A percentile compares a stretch with the other conserved stretches of the same genome.
These are phyloP conservation scores for Alternaria solani DNA, from an alignment of 2,329 filamentous ascomycete species.

Conservation along the genomic window DNA sequence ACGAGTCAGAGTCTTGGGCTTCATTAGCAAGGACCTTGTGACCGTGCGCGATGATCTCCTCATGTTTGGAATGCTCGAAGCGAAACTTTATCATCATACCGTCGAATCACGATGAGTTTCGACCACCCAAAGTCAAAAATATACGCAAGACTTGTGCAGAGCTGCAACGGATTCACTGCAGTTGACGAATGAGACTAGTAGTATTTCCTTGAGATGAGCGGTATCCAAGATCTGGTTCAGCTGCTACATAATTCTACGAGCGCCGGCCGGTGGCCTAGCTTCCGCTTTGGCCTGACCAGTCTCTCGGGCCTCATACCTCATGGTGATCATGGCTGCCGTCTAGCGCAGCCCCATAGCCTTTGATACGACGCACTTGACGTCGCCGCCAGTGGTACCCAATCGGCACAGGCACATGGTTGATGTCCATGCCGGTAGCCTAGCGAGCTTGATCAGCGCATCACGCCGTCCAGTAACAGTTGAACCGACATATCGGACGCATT, in stretches of 20 bases:
- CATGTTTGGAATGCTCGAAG: slow-evolving; percentile 18
- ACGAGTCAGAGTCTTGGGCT: slow-evolving; percentile 24
- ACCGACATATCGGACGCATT: slow-evolving; percentile 27
- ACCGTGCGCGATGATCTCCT: slow-evolving; percentile 19
- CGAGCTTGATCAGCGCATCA: slow-evolving; percentile 22
- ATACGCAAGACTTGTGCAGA: slow-evolving; percentile 5
- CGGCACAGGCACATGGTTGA: slow-evolving; percentile 18
- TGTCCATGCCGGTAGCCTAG: slow-evolving; percentile 21
- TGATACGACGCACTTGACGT: slow-evolving; percentile 5
- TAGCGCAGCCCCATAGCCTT: slow-evolving; percentile 22
- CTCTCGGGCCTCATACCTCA: slow-evolving; percentile 26
- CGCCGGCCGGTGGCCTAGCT: slow-evolving; percentile 22
- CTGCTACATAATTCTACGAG: slow-evolving; percentile 21
- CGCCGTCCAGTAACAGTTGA: slow-evolving; percentile 24
- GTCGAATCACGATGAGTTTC: slow-evolving; percentile 14
- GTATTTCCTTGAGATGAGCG: slow-evolving; percentile 21
- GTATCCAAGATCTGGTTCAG: slow-evolving; percentile 18
- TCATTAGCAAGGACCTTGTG: slow-evolving; percentile 11
- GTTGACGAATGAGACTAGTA: slow-evolving; percentile 28
- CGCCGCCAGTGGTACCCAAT: slow-evolving; percentile 20
- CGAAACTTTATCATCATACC: slow-evolving; percentile 18
- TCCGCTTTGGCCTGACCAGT: slow-evolving; percentile 26
- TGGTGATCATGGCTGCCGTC: slow-evolving; percentile 32
- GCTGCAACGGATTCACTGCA: slow-evolving; percentile 9
- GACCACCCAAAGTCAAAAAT: slow-evolving; percentile 10